These are phyloP conservation scores for Nissolia schottii DNA, from an alignment of 306 rosid species.

Conservation along the genomic window DNA sequence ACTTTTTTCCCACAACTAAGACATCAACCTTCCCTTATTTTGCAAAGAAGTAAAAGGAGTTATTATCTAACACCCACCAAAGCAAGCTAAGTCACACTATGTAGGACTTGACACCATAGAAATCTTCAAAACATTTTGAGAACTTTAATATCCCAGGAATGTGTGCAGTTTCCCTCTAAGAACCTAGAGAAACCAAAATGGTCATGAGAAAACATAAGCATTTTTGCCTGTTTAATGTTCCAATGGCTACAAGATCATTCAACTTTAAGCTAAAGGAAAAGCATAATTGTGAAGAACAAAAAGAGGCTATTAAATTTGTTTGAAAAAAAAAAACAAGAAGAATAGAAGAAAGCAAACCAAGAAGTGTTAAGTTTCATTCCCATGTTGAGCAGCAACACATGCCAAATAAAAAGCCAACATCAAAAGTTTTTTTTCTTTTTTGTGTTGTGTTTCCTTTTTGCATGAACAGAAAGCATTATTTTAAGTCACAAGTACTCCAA, in stretches of 20 bases:
- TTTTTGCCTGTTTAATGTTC: constrained; percentile 24
- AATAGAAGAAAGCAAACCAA: constrained; percentile 28
- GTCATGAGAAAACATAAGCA: constrained; percentile 19
- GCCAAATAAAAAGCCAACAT: constrained; percentile 18
- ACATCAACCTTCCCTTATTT: constrained; percentile 26
- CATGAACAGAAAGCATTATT: constrained; percentile 40
- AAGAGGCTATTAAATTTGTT: neutral
- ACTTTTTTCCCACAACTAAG: neutral
- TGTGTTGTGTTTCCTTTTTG: constrained; percentile 32
- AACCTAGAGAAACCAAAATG: constrained; percentile 14
- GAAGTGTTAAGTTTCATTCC: constrained; percentile 23
- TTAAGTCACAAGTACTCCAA: constrained; percentile 32
- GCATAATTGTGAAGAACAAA: constrained; percentile 9
- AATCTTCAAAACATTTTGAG: constrained; percentile 19
- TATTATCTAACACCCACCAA: constrained; percentile 18
- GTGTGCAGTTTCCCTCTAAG: constrained; percentile 18
- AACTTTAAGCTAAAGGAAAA: constrained; percentile 32
- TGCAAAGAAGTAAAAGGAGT: constrained; percentile 14
- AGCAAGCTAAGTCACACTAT: constrained; percentile 6
- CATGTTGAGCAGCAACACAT: constrained; percentile 26
- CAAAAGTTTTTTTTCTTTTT: no score
- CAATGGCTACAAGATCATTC: constrained; percentile 14
- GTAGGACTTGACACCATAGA: neutral
- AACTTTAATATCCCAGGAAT: constrained; percentile 24
- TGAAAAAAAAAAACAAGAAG: constrained; percentile 17